Evolutionary conservation across 148 eudicot genomes (phyloP).

Genomic region (Polygonum maritimum): DNA sequence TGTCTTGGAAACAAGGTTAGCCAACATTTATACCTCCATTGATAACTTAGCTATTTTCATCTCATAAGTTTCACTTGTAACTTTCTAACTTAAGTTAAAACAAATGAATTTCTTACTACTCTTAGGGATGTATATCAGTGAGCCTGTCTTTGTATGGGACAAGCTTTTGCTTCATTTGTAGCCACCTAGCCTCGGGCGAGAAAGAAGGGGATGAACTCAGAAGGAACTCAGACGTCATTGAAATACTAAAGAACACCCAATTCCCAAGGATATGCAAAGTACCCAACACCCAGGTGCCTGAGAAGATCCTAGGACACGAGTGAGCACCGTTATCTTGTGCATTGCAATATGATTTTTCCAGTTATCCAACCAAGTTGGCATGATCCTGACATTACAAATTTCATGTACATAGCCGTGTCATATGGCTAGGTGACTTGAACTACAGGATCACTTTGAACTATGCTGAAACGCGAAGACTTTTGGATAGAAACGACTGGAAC

Average conservation of each 20-base stretch:
- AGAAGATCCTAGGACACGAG: constrained; percentile 43
- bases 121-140: constrained; percentile 50
- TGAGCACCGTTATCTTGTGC: constrained; percentile 13
- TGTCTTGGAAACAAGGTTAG: constrained; percentile 40
- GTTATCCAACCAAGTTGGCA: not conserved
- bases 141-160: constrained; percentile 41
- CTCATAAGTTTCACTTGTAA: not conserved
- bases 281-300: constrained; percentile 26
- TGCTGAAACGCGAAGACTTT: constrained; percentile 22
- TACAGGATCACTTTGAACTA: constrained; percentile 27
- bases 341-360: not conserved
- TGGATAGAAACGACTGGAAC: constrained; percentile 9
- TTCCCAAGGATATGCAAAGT: constrained; percentile 19
- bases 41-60: not conserved
- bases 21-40: not conserved
- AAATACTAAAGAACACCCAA: constrained; percentile 34
- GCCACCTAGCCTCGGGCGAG: constrained; percentile 56
- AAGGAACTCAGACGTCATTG: constrained; percentile 34
- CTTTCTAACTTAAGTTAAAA: not conserved
- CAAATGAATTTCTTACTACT: not conserved
- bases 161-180: constrained; percentile 52
- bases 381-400: not conserved
- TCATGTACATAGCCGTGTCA: constrained; percentile 20
- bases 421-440: constrained; percentile 42
- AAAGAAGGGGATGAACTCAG: constrained; percentile 43